phyloP scores from a whole-genome alignment of 2,329 filamentous ascomycete species.

The Nemania sp. region DNA sequence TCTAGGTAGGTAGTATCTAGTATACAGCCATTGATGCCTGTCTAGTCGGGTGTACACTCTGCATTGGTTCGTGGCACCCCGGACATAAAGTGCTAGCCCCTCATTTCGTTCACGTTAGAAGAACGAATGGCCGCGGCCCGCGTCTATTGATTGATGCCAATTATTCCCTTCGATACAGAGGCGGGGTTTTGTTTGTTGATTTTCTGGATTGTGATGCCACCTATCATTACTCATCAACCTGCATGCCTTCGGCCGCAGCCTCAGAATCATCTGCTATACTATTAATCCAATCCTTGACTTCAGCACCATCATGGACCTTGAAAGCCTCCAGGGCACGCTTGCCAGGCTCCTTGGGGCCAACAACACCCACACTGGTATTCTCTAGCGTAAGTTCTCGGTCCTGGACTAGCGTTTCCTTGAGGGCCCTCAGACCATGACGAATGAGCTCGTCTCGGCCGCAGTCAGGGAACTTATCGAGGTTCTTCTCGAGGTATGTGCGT shows the following conservation, averaged over 20 bases:
- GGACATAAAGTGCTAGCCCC: constrained; percentile 14
- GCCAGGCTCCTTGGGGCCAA: constrained; percentile 70
- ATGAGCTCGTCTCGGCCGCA: constrained; percentile 87
- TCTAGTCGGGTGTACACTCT: constrained; percentile 3
- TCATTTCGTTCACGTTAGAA: constrained; percentile 8
- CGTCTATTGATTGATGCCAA: constrained; percentile 37
- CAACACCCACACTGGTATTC: constrained; percentile 92
- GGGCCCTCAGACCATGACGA: constrained; percentile 86
- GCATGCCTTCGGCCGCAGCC: constrained; percentile 58
- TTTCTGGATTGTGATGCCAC: constrained; percentile 15
- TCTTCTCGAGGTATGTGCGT: constrained; percentile 93
- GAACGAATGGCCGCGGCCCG: constrained; percentile 6
- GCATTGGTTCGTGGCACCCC: constrained; percentile 2
- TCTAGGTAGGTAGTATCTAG: constrained; percentile 34
- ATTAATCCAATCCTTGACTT: constrained; percentile 88
- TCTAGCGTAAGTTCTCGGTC: constrained; percentile 98
- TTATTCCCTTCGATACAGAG: constrained; percentile 53
- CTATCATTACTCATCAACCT: constrained; percentile 56
- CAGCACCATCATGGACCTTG: constrained; percentile 89
- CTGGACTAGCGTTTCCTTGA: constrained; percentile 96
- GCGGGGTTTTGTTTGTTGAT: constrained; percentile 34
- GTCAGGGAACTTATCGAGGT: constrained; percentile 84
- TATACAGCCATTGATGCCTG: constrained; percentile 32
- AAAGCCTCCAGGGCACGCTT: constrained; percentile 79
- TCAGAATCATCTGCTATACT: constrained; percentile 70